Evolutionary conservation across 106 monocot genomes (phyloP), one percentile per base, ranked within the genome.

Genomic region (Dioscorea zingiberensis): DNA sequence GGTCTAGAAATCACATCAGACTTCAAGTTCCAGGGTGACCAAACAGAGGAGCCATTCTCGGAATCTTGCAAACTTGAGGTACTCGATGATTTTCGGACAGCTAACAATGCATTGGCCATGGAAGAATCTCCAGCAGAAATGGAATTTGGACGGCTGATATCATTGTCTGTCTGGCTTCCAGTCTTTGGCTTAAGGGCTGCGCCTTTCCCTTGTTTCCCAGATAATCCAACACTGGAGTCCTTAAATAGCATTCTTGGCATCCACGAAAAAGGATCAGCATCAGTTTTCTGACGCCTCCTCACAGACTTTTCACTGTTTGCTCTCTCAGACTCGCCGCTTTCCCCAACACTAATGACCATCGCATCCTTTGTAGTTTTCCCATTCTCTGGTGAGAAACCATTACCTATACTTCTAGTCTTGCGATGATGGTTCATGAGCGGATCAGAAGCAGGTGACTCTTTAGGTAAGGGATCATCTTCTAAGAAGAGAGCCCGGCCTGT

Each of bases 61-160:
- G 94, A 74, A 23, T 95, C 94, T 19, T 78, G 75, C 58, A 93
- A 70, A 63, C 75, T 80, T 21, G 93, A 71, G 15, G 88, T 67
- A 65, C 93, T 93, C 13, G 81, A 76, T 19, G 88, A 89, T 44
- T 74, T 93, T 28, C 80, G 58, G 21, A 89, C 93, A 16, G 73
- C 29, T 16, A 78, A 29, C 49, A 85, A 78, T 9, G 78, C 85
- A 63, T 88, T 75, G 2, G 46, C 32, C 60, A 77, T 57, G 23
- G 76, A 54, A 47, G 76, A 69, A 8, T 82, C 83, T 44, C 48
- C 47, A 8, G 66, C 59, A 9, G 51, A 18, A 51, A 38, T 48
- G 19, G 80, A 64, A 23, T 49, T 67, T 38, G 48, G 47, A 25
- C 63, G 71, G 38, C 59, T 38, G 23, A 74, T 61, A 56, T 94